phyloP scores from a whole-genome alignment of 805 yeast species.

The Zygoascus bituminiphila region DNA sequence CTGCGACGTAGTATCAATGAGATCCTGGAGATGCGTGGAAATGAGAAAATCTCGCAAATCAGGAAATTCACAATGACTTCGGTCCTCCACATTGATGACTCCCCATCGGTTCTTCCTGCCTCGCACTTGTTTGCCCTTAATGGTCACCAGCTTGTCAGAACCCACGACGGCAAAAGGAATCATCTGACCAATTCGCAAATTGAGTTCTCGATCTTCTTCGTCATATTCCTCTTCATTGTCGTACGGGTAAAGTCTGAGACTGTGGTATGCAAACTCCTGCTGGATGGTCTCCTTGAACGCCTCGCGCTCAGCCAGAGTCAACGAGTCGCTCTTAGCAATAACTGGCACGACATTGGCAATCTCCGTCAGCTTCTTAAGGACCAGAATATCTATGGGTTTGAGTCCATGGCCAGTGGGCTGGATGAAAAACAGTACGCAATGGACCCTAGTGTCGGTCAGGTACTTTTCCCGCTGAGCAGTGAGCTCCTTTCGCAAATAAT shows the following conservation, averaged over 20 bases:
- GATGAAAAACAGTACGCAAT: constrained; percentile 83
- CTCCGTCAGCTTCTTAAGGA: constrained; percentile 76
- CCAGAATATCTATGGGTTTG: constrained; percentile 71
- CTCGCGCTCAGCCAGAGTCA: constrained; percentile 78
- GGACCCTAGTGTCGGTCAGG: constrained; percentile 85
- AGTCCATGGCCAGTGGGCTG: constrained; percentile 86
- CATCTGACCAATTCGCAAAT: constrained; percentile 26
- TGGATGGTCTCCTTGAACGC: constrained; percentile 66
- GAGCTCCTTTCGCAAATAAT: constrained; percentile 83
- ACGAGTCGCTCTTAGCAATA: constrained; percentile 86
- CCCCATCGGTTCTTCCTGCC: constrained; percentile 96
- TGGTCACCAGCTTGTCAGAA: constrained; percentile 65
- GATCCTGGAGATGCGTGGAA: constrained; percentile 90
- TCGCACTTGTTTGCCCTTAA: constrained; percentile 65
- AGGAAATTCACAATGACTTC: constrained; percentile 90
- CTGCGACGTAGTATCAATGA: constrained; percentile 83
- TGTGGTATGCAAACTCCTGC: constrained; percentile 59
- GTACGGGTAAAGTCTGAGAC: constrained; percentile 71
- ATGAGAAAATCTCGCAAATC: constrained; percentile 90
- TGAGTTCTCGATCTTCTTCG: constrained; percentile 28
- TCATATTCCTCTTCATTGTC: constrained; percentile 45
- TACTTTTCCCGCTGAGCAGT: constrained; percentile 85
- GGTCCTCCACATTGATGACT: constrained; percentile 85
- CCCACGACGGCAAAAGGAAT: constrained; percentile 95
- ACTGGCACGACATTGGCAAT: constrained; percentile 91